Base-by-base conservation (phyloP, 495 filamentous ascomycete genomes). In the Physcia stellaris region DNA sequence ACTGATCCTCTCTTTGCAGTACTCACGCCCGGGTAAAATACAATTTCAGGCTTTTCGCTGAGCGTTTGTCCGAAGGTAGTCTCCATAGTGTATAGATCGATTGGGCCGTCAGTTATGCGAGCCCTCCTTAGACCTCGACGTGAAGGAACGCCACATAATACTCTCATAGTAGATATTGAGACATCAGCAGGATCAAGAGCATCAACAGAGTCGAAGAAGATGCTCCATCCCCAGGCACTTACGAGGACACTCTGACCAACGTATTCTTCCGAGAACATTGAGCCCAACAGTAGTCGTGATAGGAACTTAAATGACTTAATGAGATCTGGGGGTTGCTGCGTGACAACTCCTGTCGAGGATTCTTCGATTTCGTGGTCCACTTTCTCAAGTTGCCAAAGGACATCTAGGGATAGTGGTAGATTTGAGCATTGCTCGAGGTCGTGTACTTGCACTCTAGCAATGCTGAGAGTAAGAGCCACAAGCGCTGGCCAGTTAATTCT, bases 161-260 rank as follows among this genome's bases (percentile, higher is more conserved):
- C 37, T 9, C 37, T 11, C 27, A 40, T 40, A 16, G 12, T 40
- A 7, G 15, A 17, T 30, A 18, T 16, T n/a, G 37, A 27, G 13
- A 18, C 37, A 15, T 40, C 12, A 4, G 37, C 15, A 10, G 37
- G 37, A 30, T 40, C 37, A 11, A 17, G 28, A 30, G 37, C 37
- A 17, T 40, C 37, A 1, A 40, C 7, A 11, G 23, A 16, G 16
- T 30, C 37, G 12, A 32, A 30, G 23, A 40, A 40, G 16, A 40
- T 30, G 28, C 37, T 40, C 37, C 37, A 40, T n/a, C 37, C 37
- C 37, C 37, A 40, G 24, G 24, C 37, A 17, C 37, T 40, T n/a
- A 34, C 27, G 16, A 40, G 17, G 20, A 32, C 27, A 6, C 24
- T 27, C 2, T 18, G 10, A 24, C 4, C 23, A n/a, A 32, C 37